Evolutionary conservation across 768 basidiomycete genomes (phyloP), one percentile per base, ranked within the genome.

Genomic region (Lepiota subincarnata): DNA sequence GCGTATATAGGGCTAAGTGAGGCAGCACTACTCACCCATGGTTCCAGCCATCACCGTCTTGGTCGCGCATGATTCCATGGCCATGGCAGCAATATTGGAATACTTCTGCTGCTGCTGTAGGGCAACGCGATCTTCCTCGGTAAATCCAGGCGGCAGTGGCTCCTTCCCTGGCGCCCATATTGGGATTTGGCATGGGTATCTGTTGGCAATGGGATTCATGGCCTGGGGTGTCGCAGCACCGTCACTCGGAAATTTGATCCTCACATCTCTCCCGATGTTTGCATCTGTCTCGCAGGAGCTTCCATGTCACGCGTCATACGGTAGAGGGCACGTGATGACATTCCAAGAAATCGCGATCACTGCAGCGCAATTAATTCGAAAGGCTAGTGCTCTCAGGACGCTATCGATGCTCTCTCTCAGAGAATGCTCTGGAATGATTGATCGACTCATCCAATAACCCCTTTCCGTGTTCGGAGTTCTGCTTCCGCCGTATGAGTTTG

Each of bases 151-250:
- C 11, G 94, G 93, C 38, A 94, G 77, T 34, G 89, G 91, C 65
- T 93, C 93, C 69, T 85, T 87, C 35, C 92, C 92, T n/a, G 85
- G 80, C 10, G 87, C 80, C 68, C 85, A 93, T 58, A 93, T 69
- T 34, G 93, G 93, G 38, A 86, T 81, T 44, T 83, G 75, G 55
- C 75, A 71, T 14, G 77, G 79, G 41, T 72, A 66, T 54, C 64
- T 58, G 38, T 64, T 64, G 31, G 68, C 67, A 52, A 59, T 64
- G 31, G 67, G 65, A 62, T 68, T 66, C 57, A 68, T 63, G 22
- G 38, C 54, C 56, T 42, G 2, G 50, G 39, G 55, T 53, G 50
- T 50, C 50, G 41, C 22, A 26, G 12, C 31, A 19, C 22, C 20
- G 22, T 37, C 34, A 19, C 24, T 45, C 28, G 24, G 42, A 43